These are phyloP conservation scores for Fusarium sp. DNA, from an alignment of 2,329 filamentous ascomycete genomes.

Conservation along the genomic window DNA sequence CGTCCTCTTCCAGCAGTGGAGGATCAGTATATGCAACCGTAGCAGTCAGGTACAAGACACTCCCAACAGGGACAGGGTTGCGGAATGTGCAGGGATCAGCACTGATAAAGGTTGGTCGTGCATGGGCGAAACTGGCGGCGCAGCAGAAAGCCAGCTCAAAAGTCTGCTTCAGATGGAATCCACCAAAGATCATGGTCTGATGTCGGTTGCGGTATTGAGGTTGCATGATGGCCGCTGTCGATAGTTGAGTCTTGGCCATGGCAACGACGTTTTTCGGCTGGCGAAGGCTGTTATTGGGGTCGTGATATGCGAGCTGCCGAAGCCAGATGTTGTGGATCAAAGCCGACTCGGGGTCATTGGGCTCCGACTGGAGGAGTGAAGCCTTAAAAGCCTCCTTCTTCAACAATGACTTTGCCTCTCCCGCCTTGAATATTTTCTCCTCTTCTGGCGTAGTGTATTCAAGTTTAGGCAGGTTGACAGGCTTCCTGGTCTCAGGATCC, in stretches of 20 bases:
- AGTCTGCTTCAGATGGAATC: conserved; percentile 47
- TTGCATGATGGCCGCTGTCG: conserved; percentile 46
- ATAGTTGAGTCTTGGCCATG: conserved; percentile 45
- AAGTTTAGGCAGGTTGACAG: conserved; percentile 41
- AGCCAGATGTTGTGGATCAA: conserved; percentile 48
- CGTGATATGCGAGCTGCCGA: conserved; percentile 44
- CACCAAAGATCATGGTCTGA: conserved; percentile 48
- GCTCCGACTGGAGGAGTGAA: conserved; percentile 43
- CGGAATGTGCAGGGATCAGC: conserved; percentile 47
- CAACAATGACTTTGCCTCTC: conserved; percentile 4
- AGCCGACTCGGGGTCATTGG: conserved; percentile 44
- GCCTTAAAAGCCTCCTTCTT: conserved; percentile 18
- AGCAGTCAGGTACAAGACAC: conserved; percentile 44
- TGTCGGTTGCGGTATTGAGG: conserved; percentile 46
- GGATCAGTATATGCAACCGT: conserved; percentile 48
- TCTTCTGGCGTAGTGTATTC: conserved; percentile 43
- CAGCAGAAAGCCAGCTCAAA: conserved; percentile 48
- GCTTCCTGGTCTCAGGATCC: conserved; percentile 44
- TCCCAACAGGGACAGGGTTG: conserved; percentile 46
- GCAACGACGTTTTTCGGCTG: conserved; percentile 43
- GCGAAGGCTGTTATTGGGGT: conserved; percentile 42
- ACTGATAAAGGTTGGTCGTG: conserved; percentile 46
- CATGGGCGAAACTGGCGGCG: conserved; percentile 47
- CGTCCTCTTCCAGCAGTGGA: conserved; percentile 44
- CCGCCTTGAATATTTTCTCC: conserved; percentile 42